Evolutionary conservation across 2,329 filamentous ascomycete species (phyloP), one percentile per base, ranked within the genome.

Genomic region (Ophiosphaerella narmari): DNA sequence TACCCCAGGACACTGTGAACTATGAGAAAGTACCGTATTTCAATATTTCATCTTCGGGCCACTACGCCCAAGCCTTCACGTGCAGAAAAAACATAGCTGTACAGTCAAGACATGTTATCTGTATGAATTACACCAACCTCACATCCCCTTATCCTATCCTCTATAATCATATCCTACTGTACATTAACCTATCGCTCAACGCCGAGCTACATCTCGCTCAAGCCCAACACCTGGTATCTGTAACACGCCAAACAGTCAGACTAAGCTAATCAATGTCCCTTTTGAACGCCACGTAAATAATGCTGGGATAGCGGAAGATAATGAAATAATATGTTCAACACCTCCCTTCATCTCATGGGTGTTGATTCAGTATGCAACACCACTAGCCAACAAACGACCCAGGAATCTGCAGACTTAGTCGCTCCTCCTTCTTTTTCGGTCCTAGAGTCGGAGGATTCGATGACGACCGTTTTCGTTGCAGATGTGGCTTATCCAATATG

Each of bases 391-490:
- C 57, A 42, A 71, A 71, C 5, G 65, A 51, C 3, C 71, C 70
- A 0, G 68, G 71, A 32, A 74, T 74, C 18, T 62, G 63, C 43
- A 74, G 39, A 46, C 68, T 72, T 3, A 74, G 47, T 9, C 71
- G 50, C 18, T 70, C 67, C 3, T 72, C 69, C 57, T 67, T 70
- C 49, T 67, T 70, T 47, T 53, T 58, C 23, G 55, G 46, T 29
- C 52, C 48, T 2, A 65, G 41, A 1, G 52, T 45, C 9, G 64
- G 56, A 4, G 66, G 65, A 13, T 66, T 59, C 6, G 70, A 72
- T 5, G 46, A 48, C 1, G 66, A 65, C 39, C 67, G 65, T 33
- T 64, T 57, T 13, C 59, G 67, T 24, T 62, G 54, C 18, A 50
- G 36, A 12, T 38, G 23, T 1, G 48, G 55, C 42, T 63, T 60